Evolutionary conservation across 805 yeast genomes (phyloP), one percentile per base, ranked within the genome.

Genomic region (Ogataea polymorpha): DNA sequence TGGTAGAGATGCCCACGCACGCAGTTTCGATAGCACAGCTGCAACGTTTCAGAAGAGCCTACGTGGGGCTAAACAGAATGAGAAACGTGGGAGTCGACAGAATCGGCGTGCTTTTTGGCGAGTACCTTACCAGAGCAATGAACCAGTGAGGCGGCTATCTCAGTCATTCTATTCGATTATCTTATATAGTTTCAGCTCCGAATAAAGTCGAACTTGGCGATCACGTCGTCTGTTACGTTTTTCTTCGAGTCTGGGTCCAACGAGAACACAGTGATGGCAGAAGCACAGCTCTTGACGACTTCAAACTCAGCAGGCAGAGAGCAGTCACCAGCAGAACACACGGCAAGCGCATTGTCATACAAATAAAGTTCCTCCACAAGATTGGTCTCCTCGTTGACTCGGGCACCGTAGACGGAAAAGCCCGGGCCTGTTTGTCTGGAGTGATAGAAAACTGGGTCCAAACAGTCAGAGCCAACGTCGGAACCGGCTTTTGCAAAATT

Each of bases 1-100:
- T 37, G 32, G 75, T 88, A 3, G 77, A 75, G 13, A 62, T 91
- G 54, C 96, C 96, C 2, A 39, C 56, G 2, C 65, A 65, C 5
- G 62, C 74, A 1, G 78, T 85, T 7, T 76, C 86, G 11, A 68
- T 81, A 28, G 86, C 96, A 0, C 89, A 86, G 55, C 59, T 93
- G 39, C 96, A 90, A 54, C 70, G 99, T 45, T 68, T 87, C 11
- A 72, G 96, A 60, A 73, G 99, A 51, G 82, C 89, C 13, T 91
- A 84, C 62, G 77, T 90, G n/a, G 71, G 78, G 28, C 69, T 91
- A 60, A 88, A 91, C 59, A 76, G 86, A 52, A 78, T 89, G 71
- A 72, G 96, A 54, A 78, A 81, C 30, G 70, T 89, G 32, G 93
- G 86, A 37, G 55, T 70, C 16, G 80, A 75, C 20, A 66, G 96